Percentiles rank a stretch among this genome's conserved stretches.
These are phyloP conservation scores for Eucalyptus victrix DNA, from an alignment of 345 rosid species.

Conservation along the genomic window DNA sequence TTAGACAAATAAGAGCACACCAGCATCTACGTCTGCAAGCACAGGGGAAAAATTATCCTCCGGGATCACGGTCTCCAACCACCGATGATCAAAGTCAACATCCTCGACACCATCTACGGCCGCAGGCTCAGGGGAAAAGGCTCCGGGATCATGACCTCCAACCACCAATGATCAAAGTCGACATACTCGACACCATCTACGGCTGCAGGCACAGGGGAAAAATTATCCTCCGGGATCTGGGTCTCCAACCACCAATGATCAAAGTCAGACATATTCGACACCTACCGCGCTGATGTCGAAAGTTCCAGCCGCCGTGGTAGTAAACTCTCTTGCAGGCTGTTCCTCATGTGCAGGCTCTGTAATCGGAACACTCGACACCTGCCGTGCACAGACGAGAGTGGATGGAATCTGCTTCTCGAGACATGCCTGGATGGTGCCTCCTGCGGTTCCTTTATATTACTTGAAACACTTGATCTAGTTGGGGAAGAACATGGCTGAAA, in stretches of 20 bases:
- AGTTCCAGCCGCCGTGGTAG: constrained; percentile 2
- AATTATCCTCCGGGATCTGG: not conserved
- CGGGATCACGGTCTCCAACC: not conserved
- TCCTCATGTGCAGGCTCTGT: not conserved
- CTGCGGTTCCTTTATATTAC: constrained; percentile 7
- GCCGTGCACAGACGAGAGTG: not conserved
- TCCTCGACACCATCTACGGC: too few species aligned
- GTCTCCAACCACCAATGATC: constrained; percentile 10
- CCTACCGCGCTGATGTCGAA: not conserved
- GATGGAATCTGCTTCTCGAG: constrained; percentile 4
- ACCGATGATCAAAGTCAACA: too few species aligned
- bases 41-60: not conserved
- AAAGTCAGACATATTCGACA: not conserved
- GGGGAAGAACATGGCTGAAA: constrained; percentile 37
- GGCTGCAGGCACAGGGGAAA: not conserved
- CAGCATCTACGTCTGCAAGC: constrained; percentile 16
- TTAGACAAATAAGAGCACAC: constrained; percentile 11
- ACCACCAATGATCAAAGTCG: too few species aligned
- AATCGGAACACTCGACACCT: not conserved
- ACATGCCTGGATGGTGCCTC: not conserved
- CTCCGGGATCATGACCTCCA: too few species aligned
- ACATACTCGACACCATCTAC: constrained; percentile 1
- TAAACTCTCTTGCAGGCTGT: not conserved
- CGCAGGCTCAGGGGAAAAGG: too few species aligned
- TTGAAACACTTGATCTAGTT: constrained; percentile 3